Conservation (phyloP, 1,284 basidiomycete species). For the Phylloporus gajari region DNA sequence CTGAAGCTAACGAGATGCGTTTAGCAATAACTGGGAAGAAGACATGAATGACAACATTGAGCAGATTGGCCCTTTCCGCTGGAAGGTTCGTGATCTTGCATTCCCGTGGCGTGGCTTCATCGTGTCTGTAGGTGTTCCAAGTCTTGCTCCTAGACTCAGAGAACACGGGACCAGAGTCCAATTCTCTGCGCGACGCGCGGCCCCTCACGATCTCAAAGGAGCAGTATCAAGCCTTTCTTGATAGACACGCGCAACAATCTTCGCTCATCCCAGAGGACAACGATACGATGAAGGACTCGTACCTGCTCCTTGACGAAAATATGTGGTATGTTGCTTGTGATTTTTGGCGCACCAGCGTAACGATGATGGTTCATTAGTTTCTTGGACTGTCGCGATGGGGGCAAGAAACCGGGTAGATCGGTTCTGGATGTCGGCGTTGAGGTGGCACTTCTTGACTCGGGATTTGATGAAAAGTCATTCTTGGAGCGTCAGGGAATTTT, state of each 20-base stretch:
- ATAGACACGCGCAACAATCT: constrained; percentile 6
- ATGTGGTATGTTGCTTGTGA: constrained; percentile 17
- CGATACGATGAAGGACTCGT: constrained; percentile 33
- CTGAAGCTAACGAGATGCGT: background rate
- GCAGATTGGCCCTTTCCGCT: constrained; percentile 20
- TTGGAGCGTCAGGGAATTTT: constrained; percentile 19
- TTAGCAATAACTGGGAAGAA: constrained; percentile 31
- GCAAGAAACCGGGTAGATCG: no score
- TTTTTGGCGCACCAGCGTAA: no score
- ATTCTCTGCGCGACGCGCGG: constrained; percentile 27
- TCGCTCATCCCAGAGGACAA: constrained; percentile 30
- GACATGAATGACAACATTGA: constrained; percentile 29
- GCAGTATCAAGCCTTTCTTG: constrained; percentile 25
- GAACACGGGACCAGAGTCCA: constrained; percentile 24
- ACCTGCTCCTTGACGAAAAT: constrained; percentile 28
- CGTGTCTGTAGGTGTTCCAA: constrained; percentile 29
- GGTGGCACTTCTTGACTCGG: constrained; percentile 27
- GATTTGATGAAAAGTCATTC: no score
- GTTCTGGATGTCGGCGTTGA: constrained; percentile 25
- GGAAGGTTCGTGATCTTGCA: constrained; percentile 20
- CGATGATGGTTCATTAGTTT: no score
- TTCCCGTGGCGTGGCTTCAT: background rate
- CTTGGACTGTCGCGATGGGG: no score
- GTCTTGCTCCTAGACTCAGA: constrained; percentile 28
- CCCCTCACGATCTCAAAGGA: constrained; percentile 23